Evolutionary conservation across 352 stramenopile genomes (phyloP), one percentile per base, ranked within the genome.

Genomic region (Pythium plurisporium): DNA sequence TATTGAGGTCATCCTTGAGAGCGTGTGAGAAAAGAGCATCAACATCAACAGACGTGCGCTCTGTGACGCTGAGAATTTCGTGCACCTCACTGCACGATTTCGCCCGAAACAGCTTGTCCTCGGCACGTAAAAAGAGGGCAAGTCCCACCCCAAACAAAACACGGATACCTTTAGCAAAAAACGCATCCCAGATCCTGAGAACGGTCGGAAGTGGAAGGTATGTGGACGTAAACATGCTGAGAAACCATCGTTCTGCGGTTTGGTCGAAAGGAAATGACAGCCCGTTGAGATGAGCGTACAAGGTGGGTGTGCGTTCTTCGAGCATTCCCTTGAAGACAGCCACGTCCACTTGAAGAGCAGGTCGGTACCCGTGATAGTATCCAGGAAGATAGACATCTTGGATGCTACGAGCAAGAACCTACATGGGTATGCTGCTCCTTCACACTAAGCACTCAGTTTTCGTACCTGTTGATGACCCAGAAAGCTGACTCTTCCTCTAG

Each of bases 391-490:
- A 70, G 8, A 73, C 67, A 23, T 90, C 82, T 20, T 81, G 79
- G n/a, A 87, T 71, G 47, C 78, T 87, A 42, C 8, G 26, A 42
- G 50, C 19, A 45, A 23, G 12, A 36, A 46, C 2, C 7, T 15
- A 44, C 17, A 20, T 44, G 9, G 26, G 38, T 44, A 20, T 27
- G 26, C 38, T 11, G 38, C 23, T 4, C 5, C 26, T 23, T 11
- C n/a, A 15, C 19, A 27, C n/a, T 26, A 11, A n/a, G 9, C 15
- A 27, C 19, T 26, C 7, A 29, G 3, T 8, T 14, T 33, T 10
- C 37, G 6, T 70, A 91, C 82, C 82, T 88, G 64, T 92, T 90
- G 44, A 86, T 76, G 38, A 92, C 80, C 82, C 82, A 92, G 45
- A 92, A 92, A 4, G 76, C 72, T 11, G 65, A 85, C 29, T 90